Conservation (phyloP, 140 eudicot genomes). For the Anethum foeniculum region DNA sequence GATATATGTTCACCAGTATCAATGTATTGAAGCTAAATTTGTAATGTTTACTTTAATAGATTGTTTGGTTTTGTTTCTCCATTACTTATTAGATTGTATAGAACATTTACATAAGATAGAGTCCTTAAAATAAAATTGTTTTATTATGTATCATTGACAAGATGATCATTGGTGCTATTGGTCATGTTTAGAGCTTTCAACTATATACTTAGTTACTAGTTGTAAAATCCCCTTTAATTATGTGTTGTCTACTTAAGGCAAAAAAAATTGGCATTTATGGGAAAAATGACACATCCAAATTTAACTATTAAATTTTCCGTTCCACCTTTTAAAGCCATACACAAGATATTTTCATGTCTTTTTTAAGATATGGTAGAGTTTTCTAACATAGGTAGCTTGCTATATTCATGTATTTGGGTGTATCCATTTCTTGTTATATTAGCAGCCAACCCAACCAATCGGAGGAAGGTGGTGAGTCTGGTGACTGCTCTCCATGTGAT, state of each 20-base stretch:
- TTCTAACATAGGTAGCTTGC: neutral
- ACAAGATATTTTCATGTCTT: neutral
- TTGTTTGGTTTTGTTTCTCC: neutral
- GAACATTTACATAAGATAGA: neutral
- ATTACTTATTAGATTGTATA: neutral
- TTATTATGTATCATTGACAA: neutral
- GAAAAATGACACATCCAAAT: neutral
- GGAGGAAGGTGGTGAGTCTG: conserved; percentile 37
- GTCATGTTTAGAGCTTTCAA: neutral
- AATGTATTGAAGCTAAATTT: neutral
- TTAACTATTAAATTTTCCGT: neutral
- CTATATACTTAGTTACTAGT: neutral
- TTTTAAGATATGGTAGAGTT: neutral
- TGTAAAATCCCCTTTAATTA: neutral
- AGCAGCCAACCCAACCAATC: conserved; percentile 61
- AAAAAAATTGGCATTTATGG: neutral
- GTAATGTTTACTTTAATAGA: neutral
- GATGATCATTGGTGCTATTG: neutral
- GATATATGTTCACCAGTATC: neutral
- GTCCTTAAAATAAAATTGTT: neutral
- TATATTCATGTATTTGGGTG: conserved; percentile 14
- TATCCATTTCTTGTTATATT: conserved; percentile 16
- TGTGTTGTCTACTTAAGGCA: neutral
- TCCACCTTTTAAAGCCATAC: neutral
- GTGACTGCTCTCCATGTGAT: conserved; percentile 30